Evolutionary conservation across 495 filamentous ascomycete species (phyloP).

Genomic region (Tetracladium setigerum): DNA sequence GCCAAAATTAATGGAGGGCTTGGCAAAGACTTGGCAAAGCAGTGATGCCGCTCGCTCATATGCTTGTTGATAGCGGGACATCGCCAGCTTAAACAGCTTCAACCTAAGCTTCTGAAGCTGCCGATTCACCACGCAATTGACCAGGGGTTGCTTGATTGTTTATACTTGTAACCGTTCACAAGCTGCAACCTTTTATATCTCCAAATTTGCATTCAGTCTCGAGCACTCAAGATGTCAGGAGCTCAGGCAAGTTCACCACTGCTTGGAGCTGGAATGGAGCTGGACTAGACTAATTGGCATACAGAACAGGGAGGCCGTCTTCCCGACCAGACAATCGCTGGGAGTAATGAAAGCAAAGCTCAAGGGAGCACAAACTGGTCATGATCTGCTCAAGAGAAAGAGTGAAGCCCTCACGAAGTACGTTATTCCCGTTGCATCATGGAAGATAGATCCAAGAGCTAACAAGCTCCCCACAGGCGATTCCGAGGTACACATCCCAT

Average conservation of each 20-base stretch:
- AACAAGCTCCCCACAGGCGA: slow-evolving; percentile 44
- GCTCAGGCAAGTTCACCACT: slow-evolving; percentile 34
- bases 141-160: too few species aligned
- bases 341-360: slow-evolving; percentile 97
- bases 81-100: too few species aligned
- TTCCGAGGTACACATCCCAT: slow-evolving; percentile 61
- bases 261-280: slow-evolving; percentile 2
- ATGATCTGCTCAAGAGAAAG: slow-evolving; percentile 83
- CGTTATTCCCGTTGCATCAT: slow-evolving; percentile 8
- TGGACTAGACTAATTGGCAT: slow-evolving; percentile 5
- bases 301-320: slow-evolving; percentile 87
- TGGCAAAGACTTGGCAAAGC: too few species aligned
- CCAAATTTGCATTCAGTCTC: not conserved
- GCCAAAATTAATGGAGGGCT: not conserved
- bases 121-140: too few species aligned
- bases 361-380: slow-evolving; percentile 89
- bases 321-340: slow-evolving; percentile 94
- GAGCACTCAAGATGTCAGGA: slow-evolving; percentile 46
- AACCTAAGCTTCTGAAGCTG: too few species aligned
- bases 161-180: too few species aligned
- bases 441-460: not conserved
- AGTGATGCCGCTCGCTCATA: not conserved
- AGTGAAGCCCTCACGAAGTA: slow-evolving; percentile 90
- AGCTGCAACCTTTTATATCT: too few species aligned
- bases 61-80: too few species aligned